Evolutionary conservation across 345 rosid genomes (phyloP).

Genomic region (Eutrema japonicum): DNA sequence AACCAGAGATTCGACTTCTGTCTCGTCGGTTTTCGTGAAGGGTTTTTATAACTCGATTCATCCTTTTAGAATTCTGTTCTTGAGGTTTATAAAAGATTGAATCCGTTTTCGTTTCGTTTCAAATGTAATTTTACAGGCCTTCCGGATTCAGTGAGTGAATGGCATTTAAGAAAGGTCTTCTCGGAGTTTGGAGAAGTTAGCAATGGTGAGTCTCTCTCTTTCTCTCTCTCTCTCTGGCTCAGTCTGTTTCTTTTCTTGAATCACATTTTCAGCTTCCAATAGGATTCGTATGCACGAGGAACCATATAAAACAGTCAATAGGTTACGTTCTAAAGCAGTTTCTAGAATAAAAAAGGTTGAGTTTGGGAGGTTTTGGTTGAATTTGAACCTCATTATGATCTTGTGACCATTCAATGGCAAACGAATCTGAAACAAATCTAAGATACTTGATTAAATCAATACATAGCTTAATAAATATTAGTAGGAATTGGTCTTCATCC

Average conservation of each 20-base stretch:
- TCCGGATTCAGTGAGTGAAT: slow-evolving; percentile 57
- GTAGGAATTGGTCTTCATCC: neutral
- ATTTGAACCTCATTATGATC: slow-evolving; percentile 2
- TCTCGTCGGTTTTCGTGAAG: slow-evolving; percentile 43
- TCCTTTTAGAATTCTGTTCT: neutral
- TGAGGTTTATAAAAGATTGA: neutral
- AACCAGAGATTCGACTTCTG: slow-evolving; percentile 20
- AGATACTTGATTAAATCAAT: neutral
- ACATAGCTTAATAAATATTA: neutral
- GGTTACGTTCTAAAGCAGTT: neutral
- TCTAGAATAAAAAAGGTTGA: slow-evolving; percentile 7
- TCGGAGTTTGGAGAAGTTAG: slow-evolving; percentile 56
- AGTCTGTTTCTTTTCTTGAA: neutral
- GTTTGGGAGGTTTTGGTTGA: neutral
- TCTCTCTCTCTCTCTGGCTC: neutral
- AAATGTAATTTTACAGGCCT: slow-evolving; percentile 43
- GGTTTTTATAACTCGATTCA: slow-evolving; percentile 21
- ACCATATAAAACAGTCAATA: neutral
- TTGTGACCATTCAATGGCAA: neutral
- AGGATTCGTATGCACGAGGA: neutral
- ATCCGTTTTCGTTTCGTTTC: neutral
- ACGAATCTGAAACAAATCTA: neutral
- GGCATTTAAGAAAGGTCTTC: slow-evolving; percentile 54
- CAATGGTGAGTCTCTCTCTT: slow-evolving; percentile 45
- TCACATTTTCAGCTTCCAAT: slow-evolving; percentile 15